Evolutionary conservation across 2,329 filamentous ascomycete species (phyloP), one percentile per base, ranked within the genome.

Genomic region (Fusarium redolens): DNA sequence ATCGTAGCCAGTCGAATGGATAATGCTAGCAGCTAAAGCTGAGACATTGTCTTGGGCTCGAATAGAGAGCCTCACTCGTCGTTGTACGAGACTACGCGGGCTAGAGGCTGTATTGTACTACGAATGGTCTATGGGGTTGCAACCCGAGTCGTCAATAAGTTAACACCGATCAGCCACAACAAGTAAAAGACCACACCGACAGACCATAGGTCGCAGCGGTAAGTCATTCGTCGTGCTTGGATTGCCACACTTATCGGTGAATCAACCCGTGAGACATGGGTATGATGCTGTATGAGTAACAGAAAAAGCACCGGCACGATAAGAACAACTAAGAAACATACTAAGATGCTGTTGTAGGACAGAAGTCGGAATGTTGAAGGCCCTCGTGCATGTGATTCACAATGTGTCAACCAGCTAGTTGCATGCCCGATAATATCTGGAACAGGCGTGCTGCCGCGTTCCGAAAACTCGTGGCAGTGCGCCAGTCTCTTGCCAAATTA

Each of bases 381-480:
- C 14, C 15, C 41, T 45, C 18, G 35, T 57, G 38, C 25, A 18
- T 50, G 28, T 51, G 58, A 40, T 47, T 44, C 58, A 73, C 55
- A 44, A 54, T 35, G 30, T 64, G 58, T 59, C 38, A 40, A 45
- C n/a, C 58, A 67, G 62, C 17, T 55, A 50, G 41, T 51, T 66
- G 50, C 62, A 68, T 73, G 54, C 28, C 70, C 51, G 62, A 58
- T 28, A 33, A 55, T 56, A 22, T 25, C 25, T 68, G 58, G 31
- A 71, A 45, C 44, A 58, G 40, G 58, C 33, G 44, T 69, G 33
- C 63, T 52, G 54, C 41, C 37, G 54, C 43, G 28, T 57, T 48
- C 50, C 43, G 67, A 71, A 56, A 31, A 37, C 12, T 28, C 40
- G 22, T 31, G 11, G 41, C 40, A 47, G 43, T 51, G n/a, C 11